These are phyloP conservation scores for Mycena alexandri DNA, from an alignment of 768 basidiomycete species.

Conservation along the genomic window DNA sequence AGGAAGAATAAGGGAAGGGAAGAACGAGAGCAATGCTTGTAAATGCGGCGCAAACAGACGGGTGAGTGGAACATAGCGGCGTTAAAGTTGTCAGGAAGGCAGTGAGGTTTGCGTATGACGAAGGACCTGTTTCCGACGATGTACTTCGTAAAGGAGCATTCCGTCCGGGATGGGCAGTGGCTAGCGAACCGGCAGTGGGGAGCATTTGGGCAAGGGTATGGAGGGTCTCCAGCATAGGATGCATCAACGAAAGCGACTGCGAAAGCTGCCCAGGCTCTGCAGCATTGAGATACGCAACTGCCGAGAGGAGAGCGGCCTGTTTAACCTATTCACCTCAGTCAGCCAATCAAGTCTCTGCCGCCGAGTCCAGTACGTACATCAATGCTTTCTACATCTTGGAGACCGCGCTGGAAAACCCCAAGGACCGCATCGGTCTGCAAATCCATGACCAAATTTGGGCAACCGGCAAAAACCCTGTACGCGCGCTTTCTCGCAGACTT, in stretches of 20 bases:
- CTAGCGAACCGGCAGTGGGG: conserved; percentile 45
- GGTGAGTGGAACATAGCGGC: conserved; percentile 75
- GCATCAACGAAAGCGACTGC: conserved; percentile 71
- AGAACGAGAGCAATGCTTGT: conserved; percentile 73
- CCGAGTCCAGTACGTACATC: conserved; percentile 59
- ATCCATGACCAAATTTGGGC: conserved; percentile 83
- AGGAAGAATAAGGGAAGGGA: conserved; percentile 79
- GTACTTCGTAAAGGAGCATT: conserved; percentile 39
- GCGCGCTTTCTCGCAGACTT: conserved; percentile 71
- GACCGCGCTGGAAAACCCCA: conserved; percentile 72
- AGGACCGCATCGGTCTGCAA: conserved; percentile 79
- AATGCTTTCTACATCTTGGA: conserved; percentile 75
- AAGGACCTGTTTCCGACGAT: conserved; percentile 44
- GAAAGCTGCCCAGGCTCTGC: conserved; percentile 72
- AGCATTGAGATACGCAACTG: conserved; percentile 75
- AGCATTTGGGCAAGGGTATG: conserved; percentile 63
- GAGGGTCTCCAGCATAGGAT: conserved; percentile 82
- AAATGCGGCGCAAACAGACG: conserved; percentile 85
- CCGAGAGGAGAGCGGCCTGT: conserved; percentile 77
- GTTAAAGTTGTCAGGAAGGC: conserved; percentile 77
- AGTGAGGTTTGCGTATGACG: conserved; percentile 62
- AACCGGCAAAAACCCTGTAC: conserved; percentile 78
- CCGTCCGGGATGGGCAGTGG: conserved; percentile 37
- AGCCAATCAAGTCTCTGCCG: conserved; percentile 5
- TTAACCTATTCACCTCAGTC: conserved; percentile 64